Conservation (phyloP, 441 rosid genomes). For the Sinapis alba region DNA sequence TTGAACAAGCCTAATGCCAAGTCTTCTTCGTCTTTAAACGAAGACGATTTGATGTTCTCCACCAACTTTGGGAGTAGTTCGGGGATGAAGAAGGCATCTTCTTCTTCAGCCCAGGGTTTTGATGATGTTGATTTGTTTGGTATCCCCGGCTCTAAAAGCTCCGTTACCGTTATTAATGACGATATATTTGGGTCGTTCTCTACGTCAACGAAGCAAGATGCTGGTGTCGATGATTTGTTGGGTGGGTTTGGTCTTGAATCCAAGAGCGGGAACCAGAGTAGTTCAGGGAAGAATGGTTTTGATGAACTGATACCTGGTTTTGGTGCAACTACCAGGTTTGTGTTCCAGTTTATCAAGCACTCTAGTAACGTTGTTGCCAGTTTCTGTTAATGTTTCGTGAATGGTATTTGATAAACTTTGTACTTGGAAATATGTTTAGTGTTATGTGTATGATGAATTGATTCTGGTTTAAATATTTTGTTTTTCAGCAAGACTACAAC, state of each 20-base stretch:
- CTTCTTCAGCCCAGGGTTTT: constrained; percentile 35
- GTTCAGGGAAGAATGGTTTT: constrained; percentile 43
- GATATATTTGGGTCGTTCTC: constrained; percentile 53
- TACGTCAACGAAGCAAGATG: constrained; percentile 47
- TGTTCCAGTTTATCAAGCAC: constrained; percentile 1
- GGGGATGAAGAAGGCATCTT: constrained; percentile 19
- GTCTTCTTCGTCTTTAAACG: constrained; percentile 49
- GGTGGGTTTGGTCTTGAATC: constrained; percentile 43
- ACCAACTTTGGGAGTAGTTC: constrained; percentile 38
- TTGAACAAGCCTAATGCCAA: constrained; percentile 38
- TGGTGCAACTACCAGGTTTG: constrained; percentile 61
- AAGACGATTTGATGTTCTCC: constrained; percentile 54
- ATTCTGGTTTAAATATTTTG: neutral
- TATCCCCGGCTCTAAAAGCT: constrained; percentile 43
- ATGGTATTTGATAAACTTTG: neutral
- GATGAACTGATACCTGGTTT: constrained; percentile 84
- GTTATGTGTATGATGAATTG: neutral
- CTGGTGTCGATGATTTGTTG: constrained; percentile 53
- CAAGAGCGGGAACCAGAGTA: constrained; percentile 37
- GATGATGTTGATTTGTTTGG: constrained; percentile 64
- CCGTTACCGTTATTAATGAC: constrained; percentile 37
- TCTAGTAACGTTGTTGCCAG: neutral
- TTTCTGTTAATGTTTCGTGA: neutral
- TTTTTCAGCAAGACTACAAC: constrained; percentile 40
- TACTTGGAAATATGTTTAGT: neutral